Conservation (phyloP, 1,139 yeast species). For the Yamadazyma dendronema region DNA sequence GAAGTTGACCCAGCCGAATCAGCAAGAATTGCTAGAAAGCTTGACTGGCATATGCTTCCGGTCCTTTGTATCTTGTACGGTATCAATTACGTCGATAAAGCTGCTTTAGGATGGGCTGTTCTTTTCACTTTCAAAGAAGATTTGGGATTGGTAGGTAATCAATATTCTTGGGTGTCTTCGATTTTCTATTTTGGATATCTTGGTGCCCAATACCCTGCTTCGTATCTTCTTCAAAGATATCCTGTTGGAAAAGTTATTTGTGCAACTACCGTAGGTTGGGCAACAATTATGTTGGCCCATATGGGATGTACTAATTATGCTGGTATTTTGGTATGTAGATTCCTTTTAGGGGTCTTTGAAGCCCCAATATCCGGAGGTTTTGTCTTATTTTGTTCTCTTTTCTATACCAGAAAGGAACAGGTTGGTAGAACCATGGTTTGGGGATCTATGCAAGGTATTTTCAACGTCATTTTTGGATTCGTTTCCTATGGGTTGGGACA, state of each 20-base stretch:
- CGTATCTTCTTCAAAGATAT: constrained; percentile 15
- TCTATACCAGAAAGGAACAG: constrained; percentile 15
- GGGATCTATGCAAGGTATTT: constrained; percentile 15
- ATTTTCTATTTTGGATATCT: constrained; percentile 20
- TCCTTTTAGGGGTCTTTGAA: constrained; percentile 18
- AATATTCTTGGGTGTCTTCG: constrained; percentile 19
- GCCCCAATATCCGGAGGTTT: constrained; percentile 7
- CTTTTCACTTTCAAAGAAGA: constrained; percentile 32
- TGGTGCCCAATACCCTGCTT: constrained; percentile 15
- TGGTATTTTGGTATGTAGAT: constrained; percentile 15
- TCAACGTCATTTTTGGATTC: constrained; percentile 16
- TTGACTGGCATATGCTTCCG: constrained; percentile 21
- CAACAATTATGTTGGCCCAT: constrained; percentile 14
- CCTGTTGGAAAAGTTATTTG: constrained; percentile 15
- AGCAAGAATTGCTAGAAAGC: constrained; percentile 18
- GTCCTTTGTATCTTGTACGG: constrained; percentile 13
- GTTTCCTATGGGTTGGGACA: constrained; percentile 16
- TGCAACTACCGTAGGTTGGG: constrained; percentile 15
- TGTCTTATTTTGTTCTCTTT: constrained; percentile 14
- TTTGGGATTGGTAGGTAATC: constrained; percentile 17
- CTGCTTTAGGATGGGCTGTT: constrained; percentile 31
- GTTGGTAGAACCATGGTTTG: constrained; percentile 15
- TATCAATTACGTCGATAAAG: constrained; percentile 19
- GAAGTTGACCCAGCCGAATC: constrained; percentile 15
- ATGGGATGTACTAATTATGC: constrained; percentile 14